Evolutionary conservation across 495 filamentous ascomycete genomes (phyloP), one percentile per base, ranked within the genome.

Genomic region (Lophium mytilinum): DNA sequence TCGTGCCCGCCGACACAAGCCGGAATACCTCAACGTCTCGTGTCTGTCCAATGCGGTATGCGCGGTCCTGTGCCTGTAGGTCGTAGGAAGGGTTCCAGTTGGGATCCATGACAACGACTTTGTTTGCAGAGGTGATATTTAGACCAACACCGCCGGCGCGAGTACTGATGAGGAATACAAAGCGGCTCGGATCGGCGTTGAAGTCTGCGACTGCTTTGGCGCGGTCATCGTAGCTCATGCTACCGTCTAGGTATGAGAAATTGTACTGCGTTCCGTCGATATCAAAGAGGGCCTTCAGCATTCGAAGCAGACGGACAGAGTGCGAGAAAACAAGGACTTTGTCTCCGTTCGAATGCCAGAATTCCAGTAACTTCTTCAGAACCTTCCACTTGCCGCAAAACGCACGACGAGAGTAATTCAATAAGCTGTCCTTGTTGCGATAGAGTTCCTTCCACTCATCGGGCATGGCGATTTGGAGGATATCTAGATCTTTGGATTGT

Each of bases 361-460:
- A 93, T 21, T 81, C 82, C 0, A 98, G 79, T 3, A 98, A 76
- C 62, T 90, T 94, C 55, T 83, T 84, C 12, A 98, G 74, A 15
- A 97, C 81, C 70, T 90, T 90, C 93, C 93, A 98, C 71, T 98
- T 98, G 3, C 93, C 93, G 65, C 93, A 98, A 62, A 92, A 96
- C 50, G 95, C 88, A 0, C 88, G 86, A 57, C 95, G 92, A 15
- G 91, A 83, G 60, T 87, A 89, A 67, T 85, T 90, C 39, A 87
- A 70, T 52, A 97, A 83, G 0, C 82, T 87, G 50, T 96, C 89
- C 53, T 88, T 79, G 18, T 82, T 82, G 10, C 74, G 73, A 63
- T 88, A 94, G 1, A 96, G 77, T 12, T 83, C 74, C 60, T 84
- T 75, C 90, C 90, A 98, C 15, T 79, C 71, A 40, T 87, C 72